Evolutionary conservation across 1,139 yeast genomes (phyloP), one percentile per base, ranked within the genome.

Genomic region (Geotrichum citri-aurantii): DNA sequence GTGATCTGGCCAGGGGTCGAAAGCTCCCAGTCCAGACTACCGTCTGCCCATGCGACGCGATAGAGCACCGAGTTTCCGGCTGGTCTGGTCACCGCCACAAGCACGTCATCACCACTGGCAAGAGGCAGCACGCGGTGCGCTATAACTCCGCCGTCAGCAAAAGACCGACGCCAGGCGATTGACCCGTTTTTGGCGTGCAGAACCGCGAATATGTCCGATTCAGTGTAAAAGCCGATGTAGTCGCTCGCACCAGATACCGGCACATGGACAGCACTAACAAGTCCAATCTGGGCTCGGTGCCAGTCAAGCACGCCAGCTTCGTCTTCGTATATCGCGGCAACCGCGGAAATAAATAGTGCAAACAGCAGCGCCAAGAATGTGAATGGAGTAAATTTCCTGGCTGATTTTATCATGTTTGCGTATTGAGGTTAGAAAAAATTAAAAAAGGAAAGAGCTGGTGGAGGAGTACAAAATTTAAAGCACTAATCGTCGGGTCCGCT

Each of bases 301-400:
- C 74, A 71, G 56, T 71, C 74, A 10, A 66, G 65, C 12, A 60
- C 64, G 57, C 62, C 69, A 2, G 73, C 73, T 54, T 71, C 74
- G 55, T 71, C 74, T 10, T 62, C 60, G 54, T 59, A 71, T 31
- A 70, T 70, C 4, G 71, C 71, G 42, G 46, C 23, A n/a, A 48
- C 61, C 3, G 48, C 27, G 21, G 48, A 37, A 17, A n/a, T 17
- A n/a, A 37, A 37, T 37, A 37, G 44, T 17, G 10, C 44, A 7
- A n/a, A 8, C 44, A 37, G 19, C 19, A 37, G 44, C 44, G 44
- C 44, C 1, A 37, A 12, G 14, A 37, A 19, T n/a, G 44, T n/a
- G 44, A 37, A 37, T 37, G 44, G 44, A 37, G 44, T 37, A n/a
- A 19, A 37, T n/a, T 8, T 37, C 44, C 44, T 37, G 19, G 10